phyloP scores from a whole-genome alignment of 176 grass and related monocot genomes.

The Musa itinerans region DNA sequence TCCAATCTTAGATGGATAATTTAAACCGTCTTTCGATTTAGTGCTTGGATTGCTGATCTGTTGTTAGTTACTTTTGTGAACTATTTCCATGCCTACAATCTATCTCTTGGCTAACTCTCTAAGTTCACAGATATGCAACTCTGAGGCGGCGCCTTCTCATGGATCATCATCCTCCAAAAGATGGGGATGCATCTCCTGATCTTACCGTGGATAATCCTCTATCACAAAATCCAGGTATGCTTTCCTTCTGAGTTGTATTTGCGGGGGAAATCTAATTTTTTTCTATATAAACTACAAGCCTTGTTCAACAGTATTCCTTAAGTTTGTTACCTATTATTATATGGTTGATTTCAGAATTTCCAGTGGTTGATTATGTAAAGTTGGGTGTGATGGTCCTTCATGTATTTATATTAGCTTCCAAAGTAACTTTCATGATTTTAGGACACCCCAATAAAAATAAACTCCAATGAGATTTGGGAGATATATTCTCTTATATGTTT shows the following conservation, averaged over 20 bases:
- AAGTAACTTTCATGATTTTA: background rate
- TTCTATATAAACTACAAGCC: no score
- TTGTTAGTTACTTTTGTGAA: background rate
- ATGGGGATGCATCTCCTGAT: conserved; percentile 50
- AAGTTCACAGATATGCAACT: conserved; percentile 60
- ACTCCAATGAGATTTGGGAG: background rate
- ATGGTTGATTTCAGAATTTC: background rate
- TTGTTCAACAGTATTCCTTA: no score
- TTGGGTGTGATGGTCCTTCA: background rate
- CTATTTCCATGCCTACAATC: background rate
- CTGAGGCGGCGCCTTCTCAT: conserved; percentile 60
- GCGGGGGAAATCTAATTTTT: no score
- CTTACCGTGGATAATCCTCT: conserved; percentile 78
- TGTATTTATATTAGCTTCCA: background rate
- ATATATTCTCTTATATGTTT: background rate
- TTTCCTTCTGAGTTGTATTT: background rate
- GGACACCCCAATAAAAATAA: background rate
- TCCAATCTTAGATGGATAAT: no score
- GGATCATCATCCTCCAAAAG: conserved; percentile 59
- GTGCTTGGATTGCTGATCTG: no score
- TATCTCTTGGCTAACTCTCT: conserved; percentile 8
- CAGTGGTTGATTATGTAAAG: background rate
- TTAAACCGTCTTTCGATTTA: no score
- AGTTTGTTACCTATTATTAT: background rate
- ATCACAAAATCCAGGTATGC: conserved; percentile 86